Evolutionary conservation across 2,329 filamentous ascomycete species (phyloP).

Genomic region (Ampelomyces quisqualis): DNA sequence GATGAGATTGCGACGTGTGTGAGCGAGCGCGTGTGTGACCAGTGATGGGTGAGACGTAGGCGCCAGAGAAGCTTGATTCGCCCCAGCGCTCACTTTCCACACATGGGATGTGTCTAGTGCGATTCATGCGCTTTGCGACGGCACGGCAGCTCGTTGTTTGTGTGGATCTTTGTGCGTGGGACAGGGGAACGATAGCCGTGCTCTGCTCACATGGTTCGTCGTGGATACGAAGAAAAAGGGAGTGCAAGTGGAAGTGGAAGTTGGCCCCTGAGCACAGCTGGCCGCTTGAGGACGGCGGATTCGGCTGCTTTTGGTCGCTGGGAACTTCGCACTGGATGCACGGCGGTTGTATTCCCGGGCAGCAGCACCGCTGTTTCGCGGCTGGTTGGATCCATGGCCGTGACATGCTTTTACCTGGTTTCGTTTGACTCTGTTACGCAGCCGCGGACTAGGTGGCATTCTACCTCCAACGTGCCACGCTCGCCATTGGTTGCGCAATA

Average conservation of each 20-base stretch:
- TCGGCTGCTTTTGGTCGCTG: not conserved
- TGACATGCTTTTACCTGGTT: not conserved
- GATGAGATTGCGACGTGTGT: not conserved
- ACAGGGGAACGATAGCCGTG: conserved; percentile 1
- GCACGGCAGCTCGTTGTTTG: not conserved
- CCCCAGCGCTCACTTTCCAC: too few species aligned
- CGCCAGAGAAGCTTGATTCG: too few species aligned
- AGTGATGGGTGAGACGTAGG: conserved; percentile 2
- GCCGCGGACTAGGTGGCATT: not conserved
- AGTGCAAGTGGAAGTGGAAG: not conserved
- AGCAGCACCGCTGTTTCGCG: not conserved
- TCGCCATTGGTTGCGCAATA: conserved; percentile 1
- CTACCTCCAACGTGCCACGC: not conserved
- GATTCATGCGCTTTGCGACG: not conserved
- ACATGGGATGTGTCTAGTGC: too few species aligned
- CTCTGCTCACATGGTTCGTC: not conserved
- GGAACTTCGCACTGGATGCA: not conserved
- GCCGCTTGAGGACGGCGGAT: not conserved
- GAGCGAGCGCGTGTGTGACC: not conserved
- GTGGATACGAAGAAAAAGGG: not conserved
- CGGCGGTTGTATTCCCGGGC: not conserved
- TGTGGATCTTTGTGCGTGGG: not conserved
- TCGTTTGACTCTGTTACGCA: not conserved
- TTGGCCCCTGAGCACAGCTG: not conserved
- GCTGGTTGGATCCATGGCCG: not conserved